Evolutionary conservation across 2,329 filamentous ascomycete species (phyloP).

Genomic region (Macrophomina tecta): DNA sequence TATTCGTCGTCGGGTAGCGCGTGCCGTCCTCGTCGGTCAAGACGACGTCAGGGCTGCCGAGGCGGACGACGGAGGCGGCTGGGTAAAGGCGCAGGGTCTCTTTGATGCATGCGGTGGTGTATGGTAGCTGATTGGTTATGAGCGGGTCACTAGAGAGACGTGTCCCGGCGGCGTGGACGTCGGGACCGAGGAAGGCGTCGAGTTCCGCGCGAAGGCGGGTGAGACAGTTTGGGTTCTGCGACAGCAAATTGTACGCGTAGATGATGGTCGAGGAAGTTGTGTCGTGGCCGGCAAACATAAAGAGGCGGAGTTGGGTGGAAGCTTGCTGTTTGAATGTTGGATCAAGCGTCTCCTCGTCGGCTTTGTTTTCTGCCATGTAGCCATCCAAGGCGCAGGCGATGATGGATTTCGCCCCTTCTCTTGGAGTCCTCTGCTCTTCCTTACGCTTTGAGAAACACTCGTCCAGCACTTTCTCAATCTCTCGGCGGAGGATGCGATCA

Average conservation of each 20-base stretch:
- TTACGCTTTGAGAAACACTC: conserved; percentile 29
- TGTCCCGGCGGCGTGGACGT: neutral
- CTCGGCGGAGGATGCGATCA: conserved; percentile 37
- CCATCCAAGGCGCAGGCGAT: conserved; percentile 26
- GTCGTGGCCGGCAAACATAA: conserved; percentile 52
- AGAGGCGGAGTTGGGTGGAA: conserved; percentile 40
- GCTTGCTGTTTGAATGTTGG: conserved; percentile 30
- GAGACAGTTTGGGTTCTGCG: conserved; percentile 23
- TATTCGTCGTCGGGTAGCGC: neutral
- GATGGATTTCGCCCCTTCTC: neutral
- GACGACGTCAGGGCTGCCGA: neutral
- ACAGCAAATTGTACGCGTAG: conserved; percentile 17
- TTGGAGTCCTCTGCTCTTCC: neutral
- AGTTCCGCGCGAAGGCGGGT: conserved; percentile 53
- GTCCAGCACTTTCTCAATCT: conserved; percentile 31
- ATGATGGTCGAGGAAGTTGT: conserved; percentile 41
- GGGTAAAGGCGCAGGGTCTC: conserved; percentile 61
- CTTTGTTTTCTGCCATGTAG: conserved; percentile 34
- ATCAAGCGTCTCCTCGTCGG: conserved; percentile 34
- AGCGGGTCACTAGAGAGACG: neutral
- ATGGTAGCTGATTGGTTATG: conserved; percentile 58
- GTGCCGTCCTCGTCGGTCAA: neutral
- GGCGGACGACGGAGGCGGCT: conserved; percentile 48
- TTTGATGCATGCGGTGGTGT: conserved; percentile 59
- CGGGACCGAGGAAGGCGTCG: conserved; percentile 55